Base-by-base conservation (phyloP, 208 protist species). In the Acanthamoeba castellanii region DNA sequence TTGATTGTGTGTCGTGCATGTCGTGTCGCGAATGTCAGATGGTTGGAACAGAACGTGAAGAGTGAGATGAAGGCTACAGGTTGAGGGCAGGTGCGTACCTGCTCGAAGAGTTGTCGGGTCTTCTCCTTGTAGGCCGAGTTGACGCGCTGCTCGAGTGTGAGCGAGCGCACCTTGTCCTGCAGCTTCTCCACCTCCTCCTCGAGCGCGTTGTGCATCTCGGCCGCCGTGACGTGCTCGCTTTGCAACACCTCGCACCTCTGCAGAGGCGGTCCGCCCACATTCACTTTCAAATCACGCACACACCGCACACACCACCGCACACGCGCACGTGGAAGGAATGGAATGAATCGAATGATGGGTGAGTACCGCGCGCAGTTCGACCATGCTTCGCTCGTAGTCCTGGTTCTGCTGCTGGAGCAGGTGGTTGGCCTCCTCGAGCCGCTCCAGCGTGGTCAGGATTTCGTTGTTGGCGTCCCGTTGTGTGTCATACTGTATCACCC, bases 71-170 rank as follows among this genome's bases (percentile, higher is more conserved):
- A n/a, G n/a, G n/a, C n/a, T n/a, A n/a, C n/a, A n/a, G n/a, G n/a
- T n/a, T n/a, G n/a, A n/a, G n/a, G n/a, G n/a, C n/a, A n/a, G n/a
- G 30, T 22, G 32, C 32, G 32, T 76, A 85, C 76, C 76, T 85
- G 42, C n/a, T 85, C 45, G 45, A 85, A 55, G 25, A 85, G 42
- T 27, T 85, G 76, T 6, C 76, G 32, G 32, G 76, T 85, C 76
- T 85, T 85, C 42, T 85, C 76, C n/a, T 85, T 85, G 76, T 85
- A 85, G 25, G 76, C 76, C 32, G 76, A 85, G 45, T 85, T 85
- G 76, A 85, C 76, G 14, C 45, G 32, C 32, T 45, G 42, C 45
- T 85, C 76, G 45, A 85, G 76, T 47, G 32, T 85, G 14, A 85
- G n/a, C 42, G 76, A 45, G 34, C 76, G 76, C 6, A 85, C 45